Percentiles rank a stretch among this genome's conserved stretches.
phyloP scores from a whole-genome alignment of 441 rosid genomes.

The Aquilaria agallochum region DNA sequence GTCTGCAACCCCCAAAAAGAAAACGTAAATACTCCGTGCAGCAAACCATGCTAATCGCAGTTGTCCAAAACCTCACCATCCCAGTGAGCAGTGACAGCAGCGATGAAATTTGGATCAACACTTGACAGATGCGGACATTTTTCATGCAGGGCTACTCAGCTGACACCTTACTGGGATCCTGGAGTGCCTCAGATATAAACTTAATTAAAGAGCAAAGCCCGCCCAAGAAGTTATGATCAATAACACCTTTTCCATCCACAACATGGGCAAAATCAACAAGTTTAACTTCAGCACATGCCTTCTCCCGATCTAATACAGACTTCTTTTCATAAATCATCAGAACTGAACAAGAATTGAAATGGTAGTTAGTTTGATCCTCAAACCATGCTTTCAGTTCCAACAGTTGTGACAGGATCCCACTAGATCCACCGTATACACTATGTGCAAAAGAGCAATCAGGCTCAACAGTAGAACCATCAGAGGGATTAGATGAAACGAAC shows the following conservation, averaged over 20 bases:
- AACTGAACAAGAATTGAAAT: constrained; percentile 85
- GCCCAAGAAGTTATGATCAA: constrained; percentile 96
- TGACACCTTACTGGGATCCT: constrained; percentile 33
- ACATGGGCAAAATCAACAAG: constrained; percentile 98
- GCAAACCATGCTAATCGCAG: too few relatives aligned
- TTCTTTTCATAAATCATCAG: constrained; percentile 70
- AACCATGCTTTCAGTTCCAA: constrained; percentile 88
- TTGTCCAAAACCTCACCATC: too few relatives aligned
- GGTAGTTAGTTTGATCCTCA: constrained; percentile 84
- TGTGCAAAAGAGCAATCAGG: constrained; percentile 64
- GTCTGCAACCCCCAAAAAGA: too few relatives aligned
- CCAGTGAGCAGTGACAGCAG: too few relatives aligned
- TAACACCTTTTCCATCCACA: constrained; percentile 71
- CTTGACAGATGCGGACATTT: too few relatives aligned
- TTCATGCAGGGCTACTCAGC: too few relatives aligned
- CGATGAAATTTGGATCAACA: too few relatives aligned
- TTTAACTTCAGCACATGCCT: constrained; percentile 46
- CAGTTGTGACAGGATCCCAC: constrained; percentile 72
- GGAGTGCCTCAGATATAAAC: constrained; percentile 65
- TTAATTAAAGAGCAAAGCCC: constrained; percentile 92
- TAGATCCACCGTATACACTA: constrained; percentile 55
- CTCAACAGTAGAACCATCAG: constrained; percentile 23
- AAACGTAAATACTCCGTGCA: too few relatives aligned
- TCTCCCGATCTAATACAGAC: constrained; percentile 26
- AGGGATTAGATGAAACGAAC: constrained; percentile 74